Conservation (phyloP, 164 flowering plant genomes). For the Brasenia schreberi region DNA sequence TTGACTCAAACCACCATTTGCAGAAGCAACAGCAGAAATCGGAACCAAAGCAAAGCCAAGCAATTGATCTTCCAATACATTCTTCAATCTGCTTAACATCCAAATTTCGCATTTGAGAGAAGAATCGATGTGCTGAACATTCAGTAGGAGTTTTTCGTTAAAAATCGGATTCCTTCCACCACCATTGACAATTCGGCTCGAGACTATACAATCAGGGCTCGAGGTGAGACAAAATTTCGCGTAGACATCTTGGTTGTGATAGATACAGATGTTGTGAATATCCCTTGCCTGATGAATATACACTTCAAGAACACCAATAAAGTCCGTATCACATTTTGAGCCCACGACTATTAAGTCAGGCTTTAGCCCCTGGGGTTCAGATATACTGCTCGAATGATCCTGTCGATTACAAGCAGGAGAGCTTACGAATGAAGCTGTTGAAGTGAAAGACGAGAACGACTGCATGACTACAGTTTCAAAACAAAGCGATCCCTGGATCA, state of each 20-base stretch:
- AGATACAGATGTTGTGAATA: constrained; percentile 93
- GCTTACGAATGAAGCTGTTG: neutral
- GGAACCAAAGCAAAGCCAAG: constrained; percentile 88
- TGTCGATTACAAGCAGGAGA: neutral
- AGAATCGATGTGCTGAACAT: constrained; percentile 41
- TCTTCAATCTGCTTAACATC: constrained; percentile 91
- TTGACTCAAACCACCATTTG: constrained; percentile 38
- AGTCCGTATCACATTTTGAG: constrained; percentile 1
- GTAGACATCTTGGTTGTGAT: constrained; percentile 97
- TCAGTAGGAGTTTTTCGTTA: constrained; percentile 45
- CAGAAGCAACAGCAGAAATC: constrained; percentile 46
- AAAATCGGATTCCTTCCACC: constrained; percentile 91
- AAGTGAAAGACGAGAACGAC: neutral
- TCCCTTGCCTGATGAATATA: constrained; percentile 82
- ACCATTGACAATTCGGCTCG: constrained; percentile 73
- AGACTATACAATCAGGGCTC: constrained; percentile 56
- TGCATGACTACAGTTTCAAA: neutral
- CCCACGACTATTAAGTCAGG: neutral
- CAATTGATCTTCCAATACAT: constrained; percentile 86
- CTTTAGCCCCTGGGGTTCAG: neutral
- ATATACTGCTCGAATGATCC: neutral
- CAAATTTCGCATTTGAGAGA: constrained; percentile 91
- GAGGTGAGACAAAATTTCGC: constrained; percentile 82
- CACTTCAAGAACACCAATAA: constrained; percentile 62
- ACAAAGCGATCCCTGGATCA: neutral